Conservation (phyloP, 768 basidiomycete species). For the Sutorius australiensis region DNA sequence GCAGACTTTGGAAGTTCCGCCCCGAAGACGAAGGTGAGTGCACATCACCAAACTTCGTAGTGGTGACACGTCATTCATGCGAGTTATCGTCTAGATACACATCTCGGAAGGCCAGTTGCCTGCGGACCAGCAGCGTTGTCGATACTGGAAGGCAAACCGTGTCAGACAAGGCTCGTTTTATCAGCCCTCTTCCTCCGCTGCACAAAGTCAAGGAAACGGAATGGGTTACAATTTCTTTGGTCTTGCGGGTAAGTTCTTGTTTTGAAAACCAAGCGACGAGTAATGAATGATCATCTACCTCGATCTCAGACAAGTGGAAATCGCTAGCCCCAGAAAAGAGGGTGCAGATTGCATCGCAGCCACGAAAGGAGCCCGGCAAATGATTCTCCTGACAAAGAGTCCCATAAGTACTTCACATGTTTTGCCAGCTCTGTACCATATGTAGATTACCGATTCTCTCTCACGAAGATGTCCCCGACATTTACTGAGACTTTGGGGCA, state of each 20-base stretch:
- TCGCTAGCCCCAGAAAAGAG: slow-evolving; percentile 15
- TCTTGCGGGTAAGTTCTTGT: slow-evolving; percentile 18
- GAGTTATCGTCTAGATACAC: slow-evolving; percentile 13
- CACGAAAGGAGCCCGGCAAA: slow-evolving; percentile 4
- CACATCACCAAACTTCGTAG: background rate
- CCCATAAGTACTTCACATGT: background rate
- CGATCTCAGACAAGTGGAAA: slow-evolving; percentile 24
- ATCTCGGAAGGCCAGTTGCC: slow-evolving; percentile 23
- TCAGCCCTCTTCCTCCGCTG: slow-evolving; percentile 17
- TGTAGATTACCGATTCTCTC: background rate
- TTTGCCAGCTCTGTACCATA: background rate
- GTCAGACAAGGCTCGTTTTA: slow-evolving; percentile 29
- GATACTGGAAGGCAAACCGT: slow-evolving; percentile 31
- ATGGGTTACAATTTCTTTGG: slow-evolving; percentile 17
- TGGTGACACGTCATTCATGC: background rate
- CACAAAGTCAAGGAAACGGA: slow-evolving; percentile 11
- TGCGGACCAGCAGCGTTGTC: slow-evolving; percentile 24
- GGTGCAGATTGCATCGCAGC: slow-evolving; percentile 18
- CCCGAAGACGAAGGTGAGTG: slow-evolving; percentile 29
- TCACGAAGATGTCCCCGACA: background rate
- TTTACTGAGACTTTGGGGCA: background rate
- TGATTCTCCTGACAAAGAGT: background rate
- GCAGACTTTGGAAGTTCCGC: slow-evolving; percentile 22
- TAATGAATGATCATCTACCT: background rate
- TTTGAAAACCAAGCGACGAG: background rate